Conservation (phyloP, 2,329 filamentous ascomycete species). For the Talaromyces sp. region DNA sequence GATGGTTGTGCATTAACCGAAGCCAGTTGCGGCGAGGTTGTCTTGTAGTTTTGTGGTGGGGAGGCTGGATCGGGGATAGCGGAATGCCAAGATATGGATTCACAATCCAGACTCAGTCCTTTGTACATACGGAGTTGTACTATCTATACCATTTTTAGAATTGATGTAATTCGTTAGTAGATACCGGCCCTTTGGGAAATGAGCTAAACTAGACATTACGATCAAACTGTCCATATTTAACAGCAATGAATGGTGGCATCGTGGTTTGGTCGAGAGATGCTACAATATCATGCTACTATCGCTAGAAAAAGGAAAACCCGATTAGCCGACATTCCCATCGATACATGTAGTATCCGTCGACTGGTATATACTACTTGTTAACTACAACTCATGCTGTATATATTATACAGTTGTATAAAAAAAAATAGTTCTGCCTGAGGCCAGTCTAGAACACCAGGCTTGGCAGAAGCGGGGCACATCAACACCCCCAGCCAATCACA, state of each 20-base stretch:
- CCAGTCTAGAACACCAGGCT: conserved; percentile 9
- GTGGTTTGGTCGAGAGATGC: neutral
- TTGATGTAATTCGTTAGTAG: neutral
- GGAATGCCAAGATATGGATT: neutral
- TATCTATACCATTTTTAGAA: neutral
- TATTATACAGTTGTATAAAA: neutral
- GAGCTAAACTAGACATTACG: neutral
- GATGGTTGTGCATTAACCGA: neutral
- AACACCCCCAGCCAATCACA: neutral
- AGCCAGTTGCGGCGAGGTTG: neutral
- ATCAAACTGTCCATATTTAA: too few relatives aligned
- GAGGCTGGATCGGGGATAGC: neutral
- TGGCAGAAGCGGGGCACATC: neutral
- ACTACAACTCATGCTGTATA: neutral
- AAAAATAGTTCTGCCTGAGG: neutral
- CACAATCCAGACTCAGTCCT: neutral
- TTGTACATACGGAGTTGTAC: neutral
- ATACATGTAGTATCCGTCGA: neutral
- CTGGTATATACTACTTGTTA: neutral
- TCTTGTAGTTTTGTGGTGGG: neutral
- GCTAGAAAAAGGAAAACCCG: too few relatives aligned
- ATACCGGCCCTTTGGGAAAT: neutral
- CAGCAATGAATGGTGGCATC: neutral
- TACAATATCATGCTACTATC: neutral
- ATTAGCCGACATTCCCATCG: neutral